Conservation (phyloP, 1,284 basidiomycete genomes). For the Ceratobasidium sp. region DNA sequence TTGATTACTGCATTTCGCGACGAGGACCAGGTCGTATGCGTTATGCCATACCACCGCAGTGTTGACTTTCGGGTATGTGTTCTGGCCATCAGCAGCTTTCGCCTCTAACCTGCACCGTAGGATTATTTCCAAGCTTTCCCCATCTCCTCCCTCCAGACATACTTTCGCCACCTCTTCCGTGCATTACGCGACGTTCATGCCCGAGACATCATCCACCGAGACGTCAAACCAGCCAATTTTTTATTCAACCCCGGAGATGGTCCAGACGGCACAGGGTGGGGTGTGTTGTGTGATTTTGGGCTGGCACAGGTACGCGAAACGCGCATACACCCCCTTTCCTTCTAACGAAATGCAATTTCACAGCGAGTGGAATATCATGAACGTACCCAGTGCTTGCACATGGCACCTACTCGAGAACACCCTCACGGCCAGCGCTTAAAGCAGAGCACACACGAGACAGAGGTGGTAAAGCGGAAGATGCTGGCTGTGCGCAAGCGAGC, state of each 20-base stretch:
- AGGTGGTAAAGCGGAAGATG: slow-evolving; percentile 63
- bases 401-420: slow-evolving; percentile 64
- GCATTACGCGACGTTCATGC: slow-evolving; percentile 90
- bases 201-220: slow-evolving; percentile 93
- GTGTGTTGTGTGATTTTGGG: slow-evolving; percentile 95
- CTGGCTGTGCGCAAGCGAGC: slow-evolving; percentile 70
- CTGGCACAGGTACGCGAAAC: slow-evolving; percentile 80
- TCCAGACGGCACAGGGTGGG: slow-evolving; percentile 67
- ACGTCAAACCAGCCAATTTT: slow-evolving; percentile 99
- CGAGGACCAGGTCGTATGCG: slow-evolving; percentile 91
- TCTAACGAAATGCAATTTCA: neutral
- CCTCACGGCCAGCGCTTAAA: slow-evolving; percentile 73
- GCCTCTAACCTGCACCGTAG: slow-evolving; percentile 56
- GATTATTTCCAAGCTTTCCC: slow-evolving; percentile 79
- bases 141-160: slow-evolving; percentile 80
- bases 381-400: slow-evolving; percentile 73
- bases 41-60: slow-evolving; percentile 95
- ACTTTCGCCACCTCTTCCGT: slow-evolving; percentile 92
- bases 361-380: slow-evolving; percentile 57
- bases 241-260: slow-evolving; percentile 81
- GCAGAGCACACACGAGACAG: slow-evolving; percentile 58
- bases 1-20: slow-evolving; percentile 94
- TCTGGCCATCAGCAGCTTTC: neutral
- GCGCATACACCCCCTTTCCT: slow-evolving; percentile 6
- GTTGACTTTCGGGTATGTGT: slow-evolving; percentile 87